Evolutionary conservation across 1,284 basidiomycete genomes (phyloP).

Genomic region (Fomitopsis pinicola): DNA sequence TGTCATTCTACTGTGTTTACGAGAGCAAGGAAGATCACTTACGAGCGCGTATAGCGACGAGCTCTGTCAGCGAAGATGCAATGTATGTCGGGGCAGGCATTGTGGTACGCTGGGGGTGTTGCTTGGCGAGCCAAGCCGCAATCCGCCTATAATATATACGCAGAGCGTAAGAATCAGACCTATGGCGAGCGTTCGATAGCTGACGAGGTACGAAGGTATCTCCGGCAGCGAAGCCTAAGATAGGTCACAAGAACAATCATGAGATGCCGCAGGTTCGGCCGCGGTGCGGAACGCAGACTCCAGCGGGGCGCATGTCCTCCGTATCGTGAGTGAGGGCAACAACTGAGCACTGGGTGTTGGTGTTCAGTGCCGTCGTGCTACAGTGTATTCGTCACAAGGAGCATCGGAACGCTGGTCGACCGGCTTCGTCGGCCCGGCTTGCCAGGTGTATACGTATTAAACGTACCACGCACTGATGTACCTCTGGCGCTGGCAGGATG

Average conservation of each 20-base stretch:
- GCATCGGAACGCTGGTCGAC: neutral
- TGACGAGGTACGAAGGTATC: neutral
- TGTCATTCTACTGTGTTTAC: neutral
- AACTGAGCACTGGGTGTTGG: neutral
- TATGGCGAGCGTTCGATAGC: neutral
- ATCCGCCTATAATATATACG: neutral
- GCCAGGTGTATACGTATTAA: neutral
- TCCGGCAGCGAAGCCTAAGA: neutral
- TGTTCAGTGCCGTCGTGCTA: neutral
- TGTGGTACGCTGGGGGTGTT: neutral
- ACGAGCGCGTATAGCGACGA: constrained; percentile 12
- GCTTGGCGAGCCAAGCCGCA: neutral
- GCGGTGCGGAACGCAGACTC: neutral
- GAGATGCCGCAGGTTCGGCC: neutral
- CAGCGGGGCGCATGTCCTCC: neutral
- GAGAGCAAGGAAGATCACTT: neutral
- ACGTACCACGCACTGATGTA: neutral
- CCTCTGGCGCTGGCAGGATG: too few species aligned
- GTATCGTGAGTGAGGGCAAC: neutral
- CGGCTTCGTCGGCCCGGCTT: neutral
- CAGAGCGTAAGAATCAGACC: neutral
- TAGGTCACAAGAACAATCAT: constrained; percentile 6
- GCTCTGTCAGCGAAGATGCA: constrained; percentile 9
- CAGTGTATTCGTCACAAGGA: neutral
- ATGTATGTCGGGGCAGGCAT: constrained; percentile 7